A percentile compares a stretch with the other conserved stretches of the same genome.
These are phyloP conservation scores for Punica granatum DNA, from an alignment of 345 rosid species.

Conservation along the genomic window DNA sequence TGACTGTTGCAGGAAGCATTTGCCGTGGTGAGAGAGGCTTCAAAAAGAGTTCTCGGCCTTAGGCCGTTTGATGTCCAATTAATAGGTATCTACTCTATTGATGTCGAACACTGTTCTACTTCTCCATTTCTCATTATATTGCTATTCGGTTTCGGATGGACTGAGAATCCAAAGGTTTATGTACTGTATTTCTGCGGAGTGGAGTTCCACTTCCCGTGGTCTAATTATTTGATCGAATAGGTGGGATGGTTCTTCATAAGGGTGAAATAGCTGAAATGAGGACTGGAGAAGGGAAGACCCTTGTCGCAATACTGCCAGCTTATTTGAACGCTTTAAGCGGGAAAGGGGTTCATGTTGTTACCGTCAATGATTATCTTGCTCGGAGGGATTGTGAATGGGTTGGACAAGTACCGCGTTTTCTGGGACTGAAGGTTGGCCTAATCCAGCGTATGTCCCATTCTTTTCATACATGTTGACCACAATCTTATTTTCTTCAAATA, in stretches of 20 bases:
- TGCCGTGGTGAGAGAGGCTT: slow-evolving; percentile 93
- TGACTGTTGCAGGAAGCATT: slow-evolving; percentile 65
- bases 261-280: slow-evolving; percentile 99
- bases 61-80: slow-evolving; percentile 90
- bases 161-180: neutral
- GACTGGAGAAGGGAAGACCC: slow-evolving; percentile 99
- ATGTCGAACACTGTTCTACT: neutral
- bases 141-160: no score
- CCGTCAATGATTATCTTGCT: slow-evolving; percentile 93
- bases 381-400: slow-evolving; percentile 99
- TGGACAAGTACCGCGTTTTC: slow-evolving; percentile 97
- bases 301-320: slow-evolving; percentile 94
- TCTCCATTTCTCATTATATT: neutral
- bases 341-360: slow-evolving; percentile 95
- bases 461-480: neutral
- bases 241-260: slow-evolving; percentile 96
- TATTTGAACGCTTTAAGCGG: slow-evolving; percentile 90
- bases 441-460: slow-evolving; percentile 85
- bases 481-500: neutral
- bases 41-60: slow-evolving; percentile 83
- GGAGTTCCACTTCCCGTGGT: neutral
- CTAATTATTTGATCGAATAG: slow-evolving; percentile 25
- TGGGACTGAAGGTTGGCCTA: slow-evolving; percentile 98
- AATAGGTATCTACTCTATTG: slow-evolving; percentile 41
- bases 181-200: neutral